A percentile compares a stretch with the other conserved stretches of the same genome.
Conservation (phyloP, 1,284 basidiomycete genomes). For the Pascua sp. region DNA sequence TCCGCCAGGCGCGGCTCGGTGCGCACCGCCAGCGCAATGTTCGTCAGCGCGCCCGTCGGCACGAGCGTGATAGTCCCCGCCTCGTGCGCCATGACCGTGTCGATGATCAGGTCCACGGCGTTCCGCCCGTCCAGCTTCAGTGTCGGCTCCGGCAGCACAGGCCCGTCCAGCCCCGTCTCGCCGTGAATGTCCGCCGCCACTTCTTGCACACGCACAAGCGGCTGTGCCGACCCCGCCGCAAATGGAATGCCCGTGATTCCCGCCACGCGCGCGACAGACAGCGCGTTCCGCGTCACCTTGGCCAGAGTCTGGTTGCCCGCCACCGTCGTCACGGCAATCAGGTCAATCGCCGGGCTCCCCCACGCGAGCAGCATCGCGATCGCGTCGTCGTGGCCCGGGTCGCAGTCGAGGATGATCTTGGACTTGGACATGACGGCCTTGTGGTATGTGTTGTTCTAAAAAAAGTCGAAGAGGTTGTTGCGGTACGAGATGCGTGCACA, state of each 20-base stretch:
- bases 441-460: not conserved
- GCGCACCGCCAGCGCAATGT: slow-evolving; percentile 18
- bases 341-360: slow-evolving; percentile 20
- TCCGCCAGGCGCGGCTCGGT: slow-evolving; percentile 5
- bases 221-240: slow-evolving; percentile 2
- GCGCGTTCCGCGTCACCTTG: slow-evolving; percentile 18
- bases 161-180: slow-evolving; percentile 13
- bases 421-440: not conserved
- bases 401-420: slow-evolving; percentile 23
- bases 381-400: slow-evolving; percentile 26
- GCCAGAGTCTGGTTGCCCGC: slow-evolving; percentile 21
- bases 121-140: slow-evolving; percentile 5
- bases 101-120: slow-evolving; percentile 14
- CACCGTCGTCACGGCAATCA: slow-evolving; percentile 21
- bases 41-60: slow-evolving; percentile 22
- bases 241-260: slow-evolving; percentile 13
- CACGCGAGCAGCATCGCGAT: slow-evolving; percentile 20
- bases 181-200: slow-evolving; percentile 15
- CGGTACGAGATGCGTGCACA: too few relatives aligned
- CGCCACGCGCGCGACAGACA: slow-evolving; percentile 13
- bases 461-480: too few relatives aligned
- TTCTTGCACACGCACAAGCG: slow-evolving; percentile 3
- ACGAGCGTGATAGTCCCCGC: slow-evolving; percentile 18
- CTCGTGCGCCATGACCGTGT: slow-evolving; percentile 7
- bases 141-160: slow-evolving; percentile 5